Conservation (phyloP, 257 asterid genomes). For the Solanum arcanum region DNA sequence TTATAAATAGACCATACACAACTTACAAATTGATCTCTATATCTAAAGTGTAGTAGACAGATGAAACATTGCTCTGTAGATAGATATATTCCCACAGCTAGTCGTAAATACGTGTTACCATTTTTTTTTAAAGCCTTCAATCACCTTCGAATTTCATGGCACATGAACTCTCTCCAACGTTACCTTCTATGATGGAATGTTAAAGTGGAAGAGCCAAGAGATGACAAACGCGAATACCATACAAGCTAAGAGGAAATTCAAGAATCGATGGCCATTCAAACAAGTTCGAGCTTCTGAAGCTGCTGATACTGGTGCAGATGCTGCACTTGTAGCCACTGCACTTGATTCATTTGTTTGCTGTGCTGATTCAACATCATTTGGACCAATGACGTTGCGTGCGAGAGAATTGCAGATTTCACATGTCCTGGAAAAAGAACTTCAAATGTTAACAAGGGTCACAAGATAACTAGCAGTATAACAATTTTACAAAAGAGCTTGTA, state of each 20-base stretch:
- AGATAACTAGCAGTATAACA: not conserved
- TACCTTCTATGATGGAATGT: constrained; percentile 46
- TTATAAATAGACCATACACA: not conserved
- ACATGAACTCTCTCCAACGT: not conserved
- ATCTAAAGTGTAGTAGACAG: not conserved
- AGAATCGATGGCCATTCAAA: constrained; percentile 61
- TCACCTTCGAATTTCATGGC: not conserved
- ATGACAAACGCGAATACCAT: constrained; percentile 86
- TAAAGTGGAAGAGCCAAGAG: constrained; percentile 90
- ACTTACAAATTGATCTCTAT: not conserved
- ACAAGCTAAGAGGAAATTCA: constrained; percentile 73
- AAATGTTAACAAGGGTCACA: not conserved
- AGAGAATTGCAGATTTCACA: constrained; percentile 88
- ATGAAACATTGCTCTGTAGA: not conserved
- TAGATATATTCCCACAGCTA: not conserved
- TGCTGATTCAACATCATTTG: constrained; percentile 31
- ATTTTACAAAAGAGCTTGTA: not conserved
- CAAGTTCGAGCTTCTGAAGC: constrained; percentile 29
- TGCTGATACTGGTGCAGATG: constrained; percentile 13
- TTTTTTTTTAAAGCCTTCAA: not conserved
- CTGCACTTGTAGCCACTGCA: constrained; percentile 6
- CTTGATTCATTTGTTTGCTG: constrained; percentile 31
- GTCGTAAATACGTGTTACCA: not conserved
- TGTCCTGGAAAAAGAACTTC: constrained; percentile 33
- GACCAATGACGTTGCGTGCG: constrained; percentile 62